Evolutionary conservation across 176 grass and related monocot genomes (phyloP), one percentile per base, ranked within the genome.

Genomic region (Neostapfia colusana): DNA sequence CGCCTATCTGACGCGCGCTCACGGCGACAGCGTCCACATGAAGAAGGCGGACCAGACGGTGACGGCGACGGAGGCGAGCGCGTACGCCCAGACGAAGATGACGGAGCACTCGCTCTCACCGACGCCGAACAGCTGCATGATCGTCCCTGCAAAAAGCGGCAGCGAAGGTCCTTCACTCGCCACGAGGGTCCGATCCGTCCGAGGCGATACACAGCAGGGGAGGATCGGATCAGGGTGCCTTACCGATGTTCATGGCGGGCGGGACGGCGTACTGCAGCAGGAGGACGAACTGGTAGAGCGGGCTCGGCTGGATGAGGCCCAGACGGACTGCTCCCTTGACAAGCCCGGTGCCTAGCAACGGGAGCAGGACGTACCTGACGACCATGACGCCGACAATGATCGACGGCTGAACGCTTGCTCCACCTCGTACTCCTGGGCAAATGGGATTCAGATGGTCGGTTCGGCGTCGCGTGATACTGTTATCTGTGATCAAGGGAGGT

Each of bases 161-260:
- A 9, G 23, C 10, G 3, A 58, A 12, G 55, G 23, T 58, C 55
- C 26, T 58, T 58, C n/a, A 7, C 53, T 12, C 4, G 18, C 15
- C 10, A 10, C 46, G 18, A 54, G 13, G 4, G 35, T 9, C 24
- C 53, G 6, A 28, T n/a, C n/a, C n/a, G 35, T 9, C 24, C 5
- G 64, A 39, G 5, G 41, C 5, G 0, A 48, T 48, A n/a, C n/a
- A n/a, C 45, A 51, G 48, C 16, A 34, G 15, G 1, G 57, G 54
- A 8, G 48, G 13, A 58, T 73, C 10, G 57, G 57, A 27, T 38
- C 16, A 16, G 7, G 3, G 18, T 28, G 40, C 3, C 37, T 67
- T 55, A 94, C 95, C 89, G 11, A 98, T 92, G 87, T 94, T 98
- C 91, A 98, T 86, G 8, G 91, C 91, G 8, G 95, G 91, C 0